phyloP scores from a whole-genome alignment of 495 filamentous ascomycete genomes.

The Pseudevernia furfuracea region DNA sequence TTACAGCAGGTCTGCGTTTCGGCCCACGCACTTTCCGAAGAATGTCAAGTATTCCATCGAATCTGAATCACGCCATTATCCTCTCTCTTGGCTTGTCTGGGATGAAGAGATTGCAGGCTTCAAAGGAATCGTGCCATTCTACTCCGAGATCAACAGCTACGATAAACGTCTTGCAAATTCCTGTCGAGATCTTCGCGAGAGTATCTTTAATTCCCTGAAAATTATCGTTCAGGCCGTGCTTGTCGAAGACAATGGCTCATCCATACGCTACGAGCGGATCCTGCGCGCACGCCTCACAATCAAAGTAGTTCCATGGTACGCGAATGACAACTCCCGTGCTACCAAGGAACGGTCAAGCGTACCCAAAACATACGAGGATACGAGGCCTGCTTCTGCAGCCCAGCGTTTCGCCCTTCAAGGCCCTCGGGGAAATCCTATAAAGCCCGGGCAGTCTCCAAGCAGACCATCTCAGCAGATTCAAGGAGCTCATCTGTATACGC shows the following conservation, averaged over 20 bases:
- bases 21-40: neutral
- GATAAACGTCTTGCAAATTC: neutral
- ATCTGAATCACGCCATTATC: constrained; percentile 13
- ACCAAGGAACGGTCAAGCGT: neutral
- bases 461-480: neutral
- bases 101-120: constrained; percentile 17
- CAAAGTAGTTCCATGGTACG: constrained; percentile 17
- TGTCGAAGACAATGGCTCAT: constrained; percentile 6
- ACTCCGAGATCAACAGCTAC: constrained; percentile 1
- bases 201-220: constrained; percentile 3
- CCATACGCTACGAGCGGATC: constrained; percentile 15
- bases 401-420: neutral
- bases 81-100: constrained; percentile 25
- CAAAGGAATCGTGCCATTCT: constrained; percentile 21
- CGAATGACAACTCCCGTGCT: neutral
- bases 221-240: constrained; percentile 19
- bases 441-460: neutral
- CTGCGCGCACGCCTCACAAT: constrained; percentile 17
- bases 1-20: constrained; percentile 15
- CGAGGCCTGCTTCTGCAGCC: neutral
- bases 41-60: constrained; percentile 16
- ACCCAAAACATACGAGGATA: neutral
- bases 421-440: neutral
- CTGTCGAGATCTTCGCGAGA: neutral
- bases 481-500: neutral